Base-by-base conservation (phyloP, 2,329 filamentous ascomycete genomes). In the Diaporthe humulicola region DNA sequence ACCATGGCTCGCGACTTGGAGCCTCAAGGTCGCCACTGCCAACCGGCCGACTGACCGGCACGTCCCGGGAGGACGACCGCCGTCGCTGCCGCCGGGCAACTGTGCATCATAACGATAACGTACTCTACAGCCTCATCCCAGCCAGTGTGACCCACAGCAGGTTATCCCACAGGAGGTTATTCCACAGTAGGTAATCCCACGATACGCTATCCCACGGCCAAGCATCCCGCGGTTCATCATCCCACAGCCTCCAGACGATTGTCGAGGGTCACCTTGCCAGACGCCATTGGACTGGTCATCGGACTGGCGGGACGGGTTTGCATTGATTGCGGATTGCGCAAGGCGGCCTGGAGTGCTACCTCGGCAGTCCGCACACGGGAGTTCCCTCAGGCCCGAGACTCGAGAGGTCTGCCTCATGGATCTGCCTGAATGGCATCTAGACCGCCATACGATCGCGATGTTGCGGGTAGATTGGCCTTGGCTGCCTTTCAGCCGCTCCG, bases 401-500 rank as follows among this genome's bases (percentile, higher is more conserved):
- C 30, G 33, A 17, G 4, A 30, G 22, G 3, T 19, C 1, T 40
- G 64, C 40, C 48, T 52, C 64, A 69, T 69, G 48, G 64, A 40
- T 69, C 54, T 52, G 64, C 64, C 64, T 69, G 64, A 69, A 40
- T 28, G 48, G 33, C 22, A 54, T 40, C 48, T 22, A 69, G 48
- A 54, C 64, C 48, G 64, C 48, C 48, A 54, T 33, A 22, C 28
- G 48, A 69, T 69, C n/a, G 30, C 48, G n/a, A 28, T 40, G 64
- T 30, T 54, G 64, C 64, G 64, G 33, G 33, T 30, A 69, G 64
- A 69, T 52, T 54, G 64, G 64, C 36, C 48, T 69, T 54, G 64
- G 64, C 45, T 54, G 64, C 33, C 14, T 36, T 25, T 50, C 60
- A 64, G 60, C 60, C 60, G 25, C n/a, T 30, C 64, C 28, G 48